Conservation (phyloP, 2,329 filamentous ascomycete genomes). For the Paecilomyces niveus region DNA sequence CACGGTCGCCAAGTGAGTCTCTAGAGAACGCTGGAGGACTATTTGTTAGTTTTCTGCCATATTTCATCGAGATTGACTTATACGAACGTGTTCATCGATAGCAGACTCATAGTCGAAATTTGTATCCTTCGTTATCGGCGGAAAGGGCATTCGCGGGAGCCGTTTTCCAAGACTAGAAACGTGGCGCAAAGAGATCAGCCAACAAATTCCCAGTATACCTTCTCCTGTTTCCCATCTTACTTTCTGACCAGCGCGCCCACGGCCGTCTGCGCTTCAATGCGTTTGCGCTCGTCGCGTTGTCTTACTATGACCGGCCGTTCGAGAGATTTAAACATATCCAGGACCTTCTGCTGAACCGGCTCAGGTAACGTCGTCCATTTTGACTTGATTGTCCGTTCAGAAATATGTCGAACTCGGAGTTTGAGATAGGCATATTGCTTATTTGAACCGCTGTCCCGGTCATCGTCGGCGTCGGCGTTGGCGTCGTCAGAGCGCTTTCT, state of each 20-base stretch:
- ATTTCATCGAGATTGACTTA: background rate
- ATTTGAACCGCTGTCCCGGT: conserved; percentile 9
- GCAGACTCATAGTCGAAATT: conserved; percentile 39
- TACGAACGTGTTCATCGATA: conserved; percentile 35
- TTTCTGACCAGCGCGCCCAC: conserved; percentile 35
- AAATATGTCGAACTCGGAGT: conserved; percentile 33
- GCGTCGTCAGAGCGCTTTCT: conserved; percentile 20
- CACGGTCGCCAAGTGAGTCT: conserved; percentile 32
- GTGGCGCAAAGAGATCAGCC: background rate
- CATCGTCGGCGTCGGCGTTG: conserved; percentile 12
- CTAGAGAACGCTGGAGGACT: conserved; percentile 25
- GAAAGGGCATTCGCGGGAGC: conserved; percentile 41
- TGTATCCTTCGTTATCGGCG: conserved; percentile 33
- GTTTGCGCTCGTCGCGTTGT: conserved; percentile 34
- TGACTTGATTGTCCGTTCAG: conserved; percentile 37
- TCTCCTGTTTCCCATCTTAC: conserved; percentile 17
- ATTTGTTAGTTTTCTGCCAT: background rate
- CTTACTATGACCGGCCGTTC: conserved; percentile 38
- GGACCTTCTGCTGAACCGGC: conserved; percentile 35
- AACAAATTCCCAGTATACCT: background rate
- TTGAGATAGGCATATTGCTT: conserved; percentile 34
- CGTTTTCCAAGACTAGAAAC: conserved; percentile 29
- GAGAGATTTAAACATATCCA: conserved; percentile 33
- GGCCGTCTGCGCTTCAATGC: conserved; percentile 35
- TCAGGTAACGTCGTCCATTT: conserved; percentile 41